phyloP scores from a whole-genome alignment of 1,139 yeast species.

The Scheffersomyces titani region DNA sequence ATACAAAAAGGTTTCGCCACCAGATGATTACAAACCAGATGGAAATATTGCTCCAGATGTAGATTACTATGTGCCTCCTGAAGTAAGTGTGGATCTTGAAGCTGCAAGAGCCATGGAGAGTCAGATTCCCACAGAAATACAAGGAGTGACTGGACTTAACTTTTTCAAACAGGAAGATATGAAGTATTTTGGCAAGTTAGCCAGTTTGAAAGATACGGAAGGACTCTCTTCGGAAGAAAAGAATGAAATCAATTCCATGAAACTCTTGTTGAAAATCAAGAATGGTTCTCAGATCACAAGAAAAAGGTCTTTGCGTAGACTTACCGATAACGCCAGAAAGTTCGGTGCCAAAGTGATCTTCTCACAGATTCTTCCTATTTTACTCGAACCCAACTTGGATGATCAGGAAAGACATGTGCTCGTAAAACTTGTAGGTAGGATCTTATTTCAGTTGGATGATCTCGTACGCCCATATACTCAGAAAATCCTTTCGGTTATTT shows the following conservation, averaged over 20 bases:
- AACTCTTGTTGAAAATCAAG: conserved; percentile 66
- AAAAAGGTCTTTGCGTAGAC: conserved; percentile 66
- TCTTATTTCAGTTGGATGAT: conserved; percentile 65
- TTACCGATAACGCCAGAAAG: conserved; percentile 63
- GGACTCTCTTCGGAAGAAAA: conserved; percentile 50
- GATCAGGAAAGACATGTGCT: conserved; percentile 84
- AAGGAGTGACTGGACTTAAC: conserved; percentile 59
- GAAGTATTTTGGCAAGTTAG: conserved; percentile 67
- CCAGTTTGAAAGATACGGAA: conserved; percentile 34
- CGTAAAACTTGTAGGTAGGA: conserved; percentile 73
- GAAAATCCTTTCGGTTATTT: conserved; percentile 68
- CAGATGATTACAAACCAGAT: conserved; percentile 46
- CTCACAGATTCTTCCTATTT: conserved; percentile 68
- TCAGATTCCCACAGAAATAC: conserved; percentile 53
- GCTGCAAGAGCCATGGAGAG: conserved; percentile 19
- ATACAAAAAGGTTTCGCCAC: conserved; percentile 48
- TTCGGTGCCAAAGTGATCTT: conserved; percentile 75
- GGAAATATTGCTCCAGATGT: conserved; percentile 29
- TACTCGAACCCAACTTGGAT: conserved; percentile 71
- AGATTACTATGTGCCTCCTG: conserved; percentile 28
- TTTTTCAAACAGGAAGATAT: conserved; percentile 73
- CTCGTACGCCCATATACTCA: conserved; percentile 73
- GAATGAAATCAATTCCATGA: conserved; percentile 63
- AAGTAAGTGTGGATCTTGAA: conserved; percentile 14
- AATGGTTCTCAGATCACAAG: conserved; percentile 74